A percentile compares a stretch with the other conserved stretches of the same genome.
Conservation (phyloP, 495 filamentous ascomycete species). For the Umbilicaria muhlenbergii region DNA sequence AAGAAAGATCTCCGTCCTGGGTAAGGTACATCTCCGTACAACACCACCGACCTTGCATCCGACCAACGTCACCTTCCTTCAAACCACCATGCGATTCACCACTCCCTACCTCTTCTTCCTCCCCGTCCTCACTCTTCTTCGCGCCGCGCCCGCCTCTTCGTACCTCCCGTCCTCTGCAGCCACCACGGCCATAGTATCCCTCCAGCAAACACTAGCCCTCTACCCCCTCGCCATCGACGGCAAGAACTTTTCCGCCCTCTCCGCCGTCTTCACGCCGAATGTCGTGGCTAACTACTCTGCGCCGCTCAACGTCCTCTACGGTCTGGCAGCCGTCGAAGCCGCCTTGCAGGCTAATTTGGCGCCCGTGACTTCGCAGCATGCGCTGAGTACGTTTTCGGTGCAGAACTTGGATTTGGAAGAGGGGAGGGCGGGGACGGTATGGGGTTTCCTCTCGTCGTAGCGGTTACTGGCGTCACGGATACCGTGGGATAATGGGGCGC, state of each 20-base stretch:
- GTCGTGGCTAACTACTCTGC: constrained; percentile 20
- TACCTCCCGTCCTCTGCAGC: too few relatives aligned
- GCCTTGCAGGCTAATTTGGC: constrained; percentile 6
- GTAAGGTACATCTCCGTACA: too few relatives aligned
- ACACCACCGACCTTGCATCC: too few relatives aligned
- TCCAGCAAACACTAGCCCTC: constrained; percentile 12
- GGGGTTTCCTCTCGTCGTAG: constrained; percentile 2
- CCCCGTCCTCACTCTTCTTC: background rate
- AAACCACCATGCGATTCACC: background rate
- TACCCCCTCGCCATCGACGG: constrained; percentile 22
- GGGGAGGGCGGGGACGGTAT: background rate
- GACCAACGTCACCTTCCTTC: too few relatives aligned
- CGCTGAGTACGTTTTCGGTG: constrained; percentile 14
- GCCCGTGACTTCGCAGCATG: constrained; percentile 18
- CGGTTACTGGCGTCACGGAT: constrained; percentile 1
- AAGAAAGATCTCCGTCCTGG: too few relatives aligned
- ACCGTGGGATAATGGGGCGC: too few relatives aligned
- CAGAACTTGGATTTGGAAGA: constrained; percentile 2
- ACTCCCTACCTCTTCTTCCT: background rate
- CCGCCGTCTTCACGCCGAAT: constrained; percentile 16
- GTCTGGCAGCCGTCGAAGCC: constrained; percentile 7
- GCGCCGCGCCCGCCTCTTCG: background rate
- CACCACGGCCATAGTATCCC: too few relatives aligned
- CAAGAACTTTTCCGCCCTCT: constrained; percentile 18
- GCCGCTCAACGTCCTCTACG: constrained; percentile 12